Evolutionary conservation across 352 stramenopile genomes (phyloP), one percentile per base, ranked within the genome.

Genomic region (Globisporangium heterothallicum): DNA sequence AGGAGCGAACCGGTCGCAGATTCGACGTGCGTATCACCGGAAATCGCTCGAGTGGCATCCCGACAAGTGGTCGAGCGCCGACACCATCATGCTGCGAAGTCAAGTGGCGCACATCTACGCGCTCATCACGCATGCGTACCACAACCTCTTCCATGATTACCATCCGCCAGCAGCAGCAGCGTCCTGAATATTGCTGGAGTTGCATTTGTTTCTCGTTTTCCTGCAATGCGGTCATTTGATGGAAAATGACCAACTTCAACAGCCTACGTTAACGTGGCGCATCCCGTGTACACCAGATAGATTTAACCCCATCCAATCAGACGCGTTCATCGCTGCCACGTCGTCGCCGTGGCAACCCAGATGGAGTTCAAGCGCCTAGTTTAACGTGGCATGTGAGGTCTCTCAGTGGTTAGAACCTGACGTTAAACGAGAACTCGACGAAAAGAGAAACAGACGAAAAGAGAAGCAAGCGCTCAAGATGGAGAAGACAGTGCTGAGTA

Each of bases 31-130:
- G 30, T 87, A 86, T 46, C 78, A 87, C 45, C 62, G 56, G n/a
- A 66, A 63, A 3, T 79, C 73, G 26, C 63, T 89, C 44, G 67
- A 84, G 54, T 89, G 76, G 74, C 75, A 89, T 59, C 75, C 78
- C 8, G 78, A 89, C 63, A 86, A 84, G 58, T 86, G 78, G 74
- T 55, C 70, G 22, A 49, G 63, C 27, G 32, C 43, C 6, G 42
- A 64, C 25, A 57, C 63, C 45, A 42, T 56, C n/a, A n/a, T 44
- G 4, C 55, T 79, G 56, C 74, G 63, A 5, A 46, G 49, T 3
- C 53, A 67, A 41, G 56, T 74, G 5, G 36, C 60, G 10, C 47
- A 54, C 25, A 46, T 78, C 29, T 86, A 72, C 61, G 46, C 59
- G 16, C 68, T 73, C 26, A 59, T 88, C 36, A 80, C 67, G 6